Percentiles rank a stretch among this genome's conserved stretches.
Evolutionary conservation across 2,329 filamentous ascomycete species (phyloP).

Genomic region (Diplodia sapinea): DNA sequence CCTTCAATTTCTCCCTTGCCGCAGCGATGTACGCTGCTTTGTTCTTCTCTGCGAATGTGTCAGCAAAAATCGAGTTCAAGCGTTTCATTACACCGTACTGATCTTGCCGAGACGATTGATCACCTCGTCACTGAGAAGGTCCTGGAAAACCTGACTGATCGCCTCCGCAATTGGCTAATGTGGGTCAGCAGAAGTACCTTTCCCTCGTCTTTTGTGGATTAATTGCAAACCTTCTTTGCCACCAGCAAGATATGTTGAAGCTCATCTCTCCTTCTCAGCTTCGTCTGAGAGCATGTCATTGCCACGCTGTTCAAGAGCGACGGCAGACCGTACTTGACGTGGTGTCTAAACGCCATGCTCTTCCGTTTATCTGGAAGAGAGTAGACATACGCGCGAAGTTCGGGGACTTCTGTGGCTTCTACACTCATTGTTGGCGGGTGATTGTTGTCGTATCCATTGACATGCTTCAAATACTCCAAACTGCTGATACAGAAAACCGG

Average conservation of each 20-base stretch:
- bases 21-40: not conserved
- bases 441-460: slow-evolving; percentile 25
- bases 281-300: slow-evolving; percentile 36
- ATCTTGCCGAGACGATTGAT: not conserved
- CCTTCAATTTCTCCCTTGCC: not conserved
- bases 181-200: too few relatives aligned
- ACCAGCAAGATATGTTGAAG: slow-evolving; percentile 8
- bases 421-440: slow-evolving; percentile 31
- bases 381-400: slow-evolving; percentile 33
- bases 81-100: not conserved
- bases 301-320: slow-evolving; percentile 35
- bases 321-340: slow-evolving; percentile 27
- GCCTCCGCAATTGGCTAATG: not conserved
- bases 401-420: slow-evolving; percentile 35
- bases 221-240: not conserved
- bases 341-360: slow-evolving; percentile 17
- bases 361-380: slow-evolving; percentile 34
- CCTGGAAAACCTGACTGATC: not conserved
- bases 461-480: slow-evolving; percentile 35
- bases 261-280: slow-evolving; percentile 33
- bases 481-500: slow-evolving; percentile 38
- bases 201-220: too few relatives aligned
- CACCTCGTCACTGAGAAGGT: not conserved
- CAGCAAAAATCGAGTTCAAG: not conserved
- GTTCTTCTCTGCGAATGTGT: not conserved